Evolutionary conservation across 805 yeast species (phyloP).

Genomic region (Pichia scutulata): DNA sequence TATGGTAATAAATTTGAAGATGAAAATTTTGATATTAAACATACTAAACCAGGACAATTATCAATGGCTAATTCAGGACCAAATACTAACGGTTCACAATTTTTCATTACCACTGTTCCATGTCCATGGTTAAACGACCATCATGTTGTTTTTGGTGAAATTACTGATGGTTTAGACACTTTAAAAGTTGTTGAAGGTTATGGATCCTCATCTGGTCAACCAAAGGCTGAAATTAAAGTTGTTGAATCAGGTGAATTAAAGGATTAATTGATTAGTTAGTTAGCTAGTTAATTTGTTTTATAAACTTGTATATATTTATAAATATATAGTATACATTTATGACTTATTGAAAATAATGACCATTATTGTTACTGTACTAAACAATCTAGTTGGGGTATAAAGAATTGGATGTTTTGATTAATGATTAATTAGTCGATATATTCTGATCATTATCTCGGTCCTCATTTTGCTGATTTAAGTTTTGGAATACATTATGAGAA

Average conservation of each 20-base stretch:
- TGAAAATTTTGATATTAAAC: slow-evolving; percentile 68
- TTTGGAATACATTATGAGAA: slow-evolving; percentile 25
- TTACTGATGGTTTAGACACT: slow-evolving; percentile 73
- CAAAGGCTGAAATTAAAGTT: slow-evolving; percentile 41
- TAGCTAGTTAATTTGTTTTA: not conserved
- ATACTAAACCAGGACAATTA: slow-evolving; percentile 69
- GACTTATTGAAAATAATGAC: too few relatives aligned
- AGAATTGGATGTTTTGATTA: not conserved
- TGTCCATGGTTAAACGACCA: slow-evolving; percentile 88
- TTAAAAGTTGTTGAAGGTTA: slow-evolving; percentile 75
- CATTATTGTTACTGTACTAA: too few relatives aligned
- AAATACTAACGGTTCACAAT: slow-evolving; percentile 96
- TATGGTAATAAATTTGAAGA: slow-evolving; percentile 73
- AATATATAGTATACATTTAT: not conserved
- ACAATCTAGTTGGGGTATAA: not conserved
- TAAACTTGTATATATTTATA: not conserved
- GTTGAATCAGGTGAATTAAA: slow-evolving; percentile 52
- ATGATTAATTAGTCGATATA: not conserved
- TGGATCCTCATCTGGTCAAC: slow-evolving; percentile 43
- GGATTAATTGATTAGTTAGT: slow-evolving; percentile 11
- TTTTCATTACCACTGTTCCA: slow-evolving; percentile 87
- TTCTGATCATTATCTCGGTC: not conserved
- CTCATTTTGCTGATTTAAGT: slow-evolving; percentile 22
- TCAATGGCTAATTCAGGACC: slow-evolving; percentile 99
- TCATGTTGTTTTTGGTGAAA: slow-evolving; percentile 95